Base-by-base conservation (phyloP, 2,329 filamentous ascomycete genomes). In the Colletotrichum viniferum region DNA sequence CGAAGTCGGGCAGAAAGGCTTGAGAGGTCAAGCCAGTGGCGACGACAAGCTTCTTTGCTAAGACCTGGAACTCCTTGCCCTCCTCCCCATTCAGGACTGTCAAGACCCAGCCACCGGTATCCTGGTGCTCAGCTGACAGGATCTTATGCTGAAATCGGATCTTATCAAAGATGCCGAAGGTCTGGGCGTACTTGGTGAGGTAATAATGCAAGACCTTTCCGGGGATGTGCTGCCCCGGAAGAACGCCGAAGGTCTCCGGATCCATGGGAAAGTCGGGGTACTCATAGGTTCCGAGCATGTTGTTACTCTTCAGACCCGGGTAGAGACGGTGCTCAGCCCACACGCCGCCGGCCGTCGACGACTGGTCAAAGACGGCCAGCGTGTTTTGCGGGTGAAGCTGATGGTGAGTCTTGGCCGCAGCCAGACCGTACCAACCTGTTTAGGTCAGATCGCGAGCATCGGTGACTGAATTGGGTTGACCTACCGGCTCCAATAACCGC, bases 231-330 rank as follows among this genome's bases (percentile, higher is more conserved):
- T 89, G 79, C 4, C 85, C 85, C 0, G 83, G 81, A 60, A 86
- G 80, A 30, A 91, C 82, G 2, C 85, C 86, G 78, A 90, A 92
- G 0, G 84, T 87, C 24, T 88, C 87, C 9, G 85, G 82, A 73
- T 88, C 86, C 91, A 96, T 93, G 21, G 93, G 93, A 75, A 94
- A 95, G 79, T 95, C 94, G 0, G 91, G 91, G 79, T 90, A 95
- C 81, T 96, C 93, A 78, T 93, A 95, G 0, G 91, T 93, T 4
- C 94, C 94, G 13, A 93, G 82, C 81, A 95, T 89, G 79, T 96
- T 96, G 83, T 96, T 96, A 69, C 90, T 92, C 79, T 92, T 94
- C 64, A 96, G 87, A 2, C 91, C 92, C 0, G 92, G 90, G 81
- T 96, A 94, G 1, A 95, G 83, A 2, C 93, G 89, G 48, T 93